phyloP scores from a whole-genome alignment of 2,329 filamentous ascomycete species.

The Xylariaceae sp. region DNA sequence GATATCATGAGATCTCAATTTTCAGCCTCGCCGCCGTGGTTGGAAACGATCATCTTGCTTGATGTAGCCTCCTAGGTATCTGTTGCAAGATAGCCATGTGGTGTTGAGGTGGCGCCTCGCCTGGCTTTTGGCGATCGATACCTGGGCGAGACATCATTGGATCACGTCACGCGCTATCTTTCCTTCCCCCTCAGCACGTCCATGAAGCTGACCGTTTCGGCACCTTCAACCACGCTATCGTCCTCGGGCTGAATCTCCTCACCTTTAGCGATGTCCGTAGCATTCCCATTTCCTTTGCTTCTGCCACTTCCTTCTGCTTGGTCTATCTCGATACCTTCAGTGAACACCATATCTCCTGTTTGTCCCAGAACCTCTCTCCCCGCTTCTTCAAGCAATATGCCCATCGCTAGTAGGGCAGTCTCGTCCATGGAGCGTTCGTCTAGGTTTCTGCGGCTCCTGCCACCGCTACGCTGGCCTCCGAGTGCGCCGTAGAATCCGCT shows the following conservation, averaged over 20 bases:
- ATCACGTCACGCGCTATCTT: slow-evolving; percentile 5
- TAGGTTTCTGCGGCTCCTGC: slow-evolving; percentile 23
- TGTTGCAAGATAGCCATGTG: too few species aligned
- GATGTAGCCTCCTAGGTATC: too few species aligned
- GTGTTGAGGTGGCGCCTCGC: too few species aligned
- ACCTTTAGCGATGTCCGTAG: background rate
- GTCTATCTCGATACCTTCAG: slow-evolving; percentile 46
- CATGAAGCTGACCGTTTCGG: slow-evolving; percentile 19
- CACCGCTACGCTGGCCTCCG: slow-evolving; percentile 13
- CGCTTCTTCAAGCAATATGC: slow-evolving; percentile 70
- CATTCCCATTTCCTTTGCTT: slow-evolving; percentile 3
- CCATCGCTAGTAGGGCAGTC: slow-evolving; percentile 70
- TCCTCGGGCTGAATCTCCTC: background rate
- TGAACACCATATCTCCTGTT: slow-evolving; percentile 67
- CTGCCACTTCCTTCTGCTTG: slow-evolving; percentile 4
- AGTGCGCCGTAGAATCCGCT: slow-evolving; percentile 59
- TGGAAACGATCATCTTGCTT: too few species aligned
- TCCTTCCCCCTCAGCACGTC: slow-evolving; percentile 16
- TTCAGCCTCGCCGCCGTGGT: too few species aligned
- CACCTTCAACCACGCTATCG: background rate
- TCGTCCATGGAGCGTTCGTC: slow-evolving; percentile 68
- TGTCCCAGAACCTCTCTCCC: slow-evolving; percentile 56
- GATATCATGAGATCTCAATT: too few species aligned
- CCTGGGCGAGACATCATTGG: too few species aligned
- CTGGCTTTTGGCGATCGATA: background rate